These are phyloP conservation scores for Plasmopara muralis DNA, from an alignment of 352 stramenopile species.

Conservation along the genomic window DNA sequence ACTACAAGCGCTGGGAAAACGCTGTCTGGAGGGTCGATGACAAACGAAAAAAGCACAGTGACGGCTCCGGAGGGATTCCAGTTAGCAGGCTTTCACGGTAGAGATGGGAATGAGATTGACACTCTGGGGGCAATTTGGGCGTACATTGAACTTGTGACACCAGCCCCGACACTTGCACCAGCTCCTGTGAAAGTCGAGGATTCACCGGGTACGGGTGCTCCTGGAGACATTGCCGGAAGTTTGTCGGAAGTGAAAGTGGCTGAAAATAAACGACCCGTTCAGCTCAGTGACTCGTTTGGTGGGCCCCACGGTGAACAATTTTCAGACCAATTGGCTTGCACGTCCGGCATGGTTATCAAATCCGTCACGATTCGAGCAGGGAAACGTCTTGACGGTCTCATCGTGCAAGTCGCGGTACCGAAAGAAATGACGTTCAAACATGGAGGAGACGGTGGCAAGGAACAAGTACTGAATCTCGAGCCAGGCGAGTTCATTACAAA, in stretches of 20 bases:
- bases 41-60: slow-evolving; percentile 11
- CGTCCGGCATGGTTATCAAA: not conserved
- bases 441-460: not conserved
- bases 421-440: not conserved
- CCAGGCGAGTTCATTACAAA: slow-evolving; percentile 2
- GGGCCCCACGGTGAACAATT: slow-evolving; percentile 12
- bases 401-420: not conserved
- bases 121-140: slow-evolving; percentile 17
- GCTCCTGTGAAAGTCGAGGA: too few species aligned
- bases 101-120: slow-evolving; percentile 15
- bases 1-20: slow-evolving; percentile 18
- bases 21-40: slow-evolving; percentile 15
- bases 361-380: not conserved
- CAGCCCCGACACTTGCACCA: not conserved
- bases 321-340: slow-evolving; percentile 3
- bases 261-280: not conserved
- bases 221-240: too few species aligned
- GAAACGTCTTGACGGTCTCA: not conserved
- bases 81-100: slow-evolving; percentile 15
- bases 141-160: not conserved
- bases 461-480: not conserved
- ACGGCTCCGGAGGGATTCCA: slow-evolving; percentile 20
- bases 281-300: slow-evolving; percentile 7
- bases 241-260: too few species aligned
- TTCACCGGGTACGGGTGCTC: too few species aligned